phyloP scores from a whole-genome alignment of 1,139 yeast species.

The Candida pseudoviswanathii region DNA sequence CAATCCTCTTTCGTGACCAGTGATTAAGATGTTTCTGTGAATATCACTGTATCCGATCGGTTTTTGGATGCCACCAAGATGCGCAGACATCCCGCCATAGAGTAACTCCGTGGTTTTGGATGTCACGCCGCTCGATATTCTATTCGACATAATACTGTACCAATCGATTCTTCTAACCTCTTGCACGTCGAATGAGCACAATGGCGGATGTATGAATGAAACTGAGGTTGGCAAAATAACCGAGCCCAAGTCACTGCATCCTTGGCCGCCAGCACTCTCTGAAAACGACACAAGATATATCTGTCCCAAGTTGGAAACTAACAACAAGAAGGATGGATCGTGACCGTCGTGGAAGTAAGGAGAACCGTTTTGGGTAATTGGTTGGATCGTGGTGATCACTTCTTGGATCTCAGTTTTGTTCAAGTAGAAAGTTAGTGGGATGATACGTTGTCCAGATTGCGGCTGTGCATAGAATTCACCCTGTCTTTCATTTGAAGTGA shows the following conservation, averaged over 20 bases:
- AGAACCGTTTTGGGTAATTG: conserved; percentile 34
- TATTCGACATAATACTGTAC: conserved; percentile 65
- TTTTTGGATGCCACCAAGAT: conserved; percentile 32
- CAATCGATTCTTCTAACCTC: conserved; percentile 67
- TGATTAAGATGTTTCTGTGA: conserved; percentile 61
- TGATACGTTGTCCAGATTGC: conserved; percentile 40
- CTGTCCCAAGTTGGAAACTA: conserved; percentile 60
- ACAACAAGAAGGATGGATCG: conserved; percentile 61
- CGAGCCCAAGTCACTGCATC: conserved; percentile 56
- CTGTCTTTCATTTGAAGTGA: conserved; percentile 84
- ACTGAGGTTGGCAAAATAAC: conserved; percentile 76
- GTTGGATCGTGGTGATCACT: conserved; percentile 28
- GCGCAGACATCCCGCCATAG: conserved; percentile 77
- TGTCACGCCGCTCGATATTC: conserved; percentile 40
- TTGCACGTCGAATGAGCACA: conserved; percentile 55
- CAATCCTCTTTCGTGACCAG: conserved; percentile 83
- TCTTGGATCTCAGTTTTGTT: conserved; percentile 22
- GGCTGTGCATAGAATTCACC: conserved; percentile 75
- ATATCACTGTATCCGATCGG: conserved; percentile 59
- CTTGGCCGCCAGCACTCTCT: conserved; percentile 42
- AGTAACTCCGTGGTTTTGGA: conserved; percentile 46
- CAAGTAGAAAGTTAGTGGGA: conserved; percentile 30
- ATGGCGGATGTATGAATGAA: conserved; percentile 77
- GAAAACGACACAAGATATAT: conserved; percentile 34
- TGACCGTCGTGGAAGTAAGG: conserved; percentile 77